These are phyloP conservation scores for Zygnema circumcarinatum DNA, from an alignment of 139 green algal species.

Conservation along the genomic window DNA sequence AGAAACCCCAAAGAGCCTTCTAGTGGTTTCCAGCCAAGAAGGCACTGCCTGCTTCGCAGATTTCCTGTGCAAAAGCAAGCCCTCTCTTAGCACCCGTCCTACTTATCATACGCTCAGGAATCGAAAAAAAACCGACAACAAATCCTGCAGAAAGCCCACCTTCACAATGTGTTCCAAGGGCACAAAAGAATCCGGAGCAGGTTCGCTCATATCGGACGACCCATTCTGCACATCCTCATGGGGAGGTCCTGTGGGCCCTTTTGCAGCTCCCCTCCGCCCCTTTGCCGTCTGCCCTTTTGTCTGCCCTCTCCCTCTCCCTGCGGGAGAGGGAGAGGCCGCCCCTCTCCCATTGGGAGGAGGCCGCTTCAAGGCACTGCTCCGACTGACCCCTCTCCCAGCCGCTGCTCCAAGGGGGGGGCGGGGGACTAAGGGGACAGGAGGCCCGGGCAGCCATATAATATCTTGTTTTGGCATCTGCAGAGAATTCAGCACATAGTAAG, in stretches of 20 bases:
- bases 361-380: background rate
- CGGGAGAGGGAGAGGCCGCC: background rate
- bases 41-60: too few species aligned
- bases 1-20: too few species aligned
- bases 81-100: too few species aligned
- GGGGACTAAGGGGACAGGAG: background rate
- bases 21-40: too few species aligned
- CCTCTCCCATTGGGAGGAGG: background rate
- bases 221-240: background rate
- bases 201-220: background rate
- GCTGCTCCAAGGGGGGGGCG: background rate
- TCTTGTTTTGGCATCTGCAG: conserved; percentile 30
- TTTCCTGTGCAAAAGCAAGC: too few species aligned
- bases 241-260: background rate
- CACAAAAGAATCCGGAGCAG: background rate
- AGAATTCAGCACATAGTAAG: too few species aligned
- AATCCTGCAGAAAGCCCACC: too few species aligned
- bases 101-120: too few species aligned
- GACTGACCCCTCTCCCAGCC: background rate
- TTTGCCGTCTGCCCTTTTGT: background rate
- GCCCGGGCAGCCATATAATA: conserved; percentile 24
- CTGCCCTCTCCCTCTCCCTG: background rate
- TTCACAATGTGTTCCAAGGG: background rate
- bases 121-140: too few species aligned
- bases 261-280: background rate